phyloP scores from a whole-genome alignment of 108 stramenopile species.

The Parmales sp. region DNA sequence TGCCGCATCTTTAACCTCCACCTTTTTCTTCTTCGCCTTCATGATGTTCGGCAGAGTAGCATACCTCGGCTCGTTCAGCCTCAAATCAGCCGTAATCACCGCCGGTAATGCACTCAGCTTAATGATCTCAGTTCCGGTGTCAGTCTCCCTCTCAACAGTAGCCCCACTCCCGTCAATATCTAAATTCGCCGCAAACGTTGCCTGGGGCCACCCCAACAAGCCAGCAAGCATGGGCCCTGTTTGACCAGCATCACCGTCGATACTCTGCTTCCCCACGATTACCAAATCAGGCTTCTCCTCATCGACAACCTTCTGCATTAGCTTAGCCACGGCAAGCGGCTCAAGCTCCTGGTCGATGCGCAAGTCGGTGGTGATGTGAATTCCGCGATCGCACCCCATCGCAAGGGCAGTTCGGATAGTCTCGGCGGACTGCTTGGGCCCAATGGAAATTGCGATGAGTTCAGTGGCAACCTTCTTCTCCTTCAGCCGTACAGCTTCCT shows the following conservation, averaged over 20 bases:
- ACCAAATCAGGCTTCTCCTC: slow-evolving; percentile 76
- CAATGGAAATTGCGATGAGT: slow-evolving; percentile 89
- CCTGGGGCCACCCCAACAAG: slow-evolving; percentile 87
- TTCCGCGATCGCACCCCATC: slow-evolving; percentile 78
- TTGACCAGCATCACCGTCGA: slow-evolving; percentile 89
- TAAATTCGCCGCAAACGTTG: slow-evolving; percentile 91
- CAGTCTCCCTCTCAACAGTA: slow-evolving; percentile 92
- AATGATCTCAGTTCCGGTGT: slow-evolving; percentile 59
- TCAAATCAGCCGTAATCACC: slow-evolving; percentile 92
- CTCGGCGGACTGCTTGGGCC: slow-evolving; percentile 93
- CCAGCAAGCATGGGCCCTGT: slow-evolving; percentile 86
- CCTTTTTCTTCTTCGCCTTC: slow-evolving; percentile 99
- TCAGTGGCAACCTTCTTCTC: slow-evolving; percentile 67
- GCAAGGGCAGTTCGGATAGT: slow-evolving; percentile 84
- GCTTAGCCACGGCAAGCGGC: slow-evolving; percentile 85
- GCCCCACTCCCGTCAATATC: slow-evolving; percentile 49
- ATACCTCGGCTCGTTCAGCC: slow-evolving; percentile 97
- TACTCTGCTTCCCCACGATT: slow-evolving; percentile 95
- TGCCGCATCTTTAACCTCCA: slow-evolving; percentile 65
- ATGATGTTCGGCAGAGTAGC: slow-evolving; percentile 98
- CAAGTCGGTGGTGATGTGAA: slow-evolving; percentile 85
- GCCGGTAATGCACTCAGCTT: slow-evolving; percentile 59
- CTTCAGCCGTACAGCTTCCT: slow-evolving; percentile 96
- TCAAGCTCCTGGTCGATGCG: slow-evolving; percentile 91
- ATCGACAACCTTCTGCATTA: slow-evolving; percentile 64